Conservation (phyloP, 108 stramenopile species). For the Skeletonema potamos region DNA sequence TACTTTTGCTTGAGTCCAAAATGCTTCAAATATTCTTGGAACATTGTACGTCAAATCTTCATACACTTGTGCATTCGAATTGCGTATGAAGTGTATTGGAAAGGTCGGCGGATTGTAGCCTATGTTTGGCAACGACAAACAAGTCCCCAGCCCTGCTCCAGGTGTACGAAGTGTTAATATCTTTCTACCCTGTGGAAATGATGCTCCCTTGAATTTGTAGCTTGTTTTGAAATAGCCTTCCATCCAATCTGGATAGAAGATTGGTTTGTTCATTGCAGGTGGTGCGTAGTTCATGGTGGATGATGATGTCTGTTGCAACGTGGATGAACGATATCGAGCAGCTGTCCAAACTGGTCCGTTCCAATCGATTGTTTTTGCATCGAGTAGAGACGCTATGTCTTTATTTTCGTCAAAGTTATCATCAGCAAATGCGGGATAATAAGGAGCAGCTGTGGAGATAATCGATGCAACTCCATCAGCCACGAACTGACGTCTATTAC, state of each 20-base stretch:
- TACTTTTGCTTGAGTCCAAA: conserved; percentile 43
- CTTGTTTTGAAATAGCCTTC: conserved; percentile 26
- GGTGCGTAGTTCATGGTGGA: neutral
- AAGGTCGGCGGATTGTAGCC: conserved; percentile 37
- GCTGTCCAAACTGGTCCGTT: neutral
- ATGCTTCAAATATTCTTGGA: conserved; percentile 38
- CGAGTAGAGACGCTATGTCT: neutral
- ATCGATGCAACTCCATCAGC: neutral
- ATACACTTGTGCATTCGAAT: conserved; percentile 6
- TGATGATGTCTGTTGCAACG: neutral
- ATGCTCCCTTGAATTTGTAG: conserved; percentile 39
- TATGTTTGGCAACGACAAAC: conserved; percentile 34
- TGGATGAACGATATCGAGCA: neutral
- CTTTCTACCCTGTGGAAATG: conserved; percentile 37
- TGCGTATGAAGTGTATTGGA: conserved; percentile 1
- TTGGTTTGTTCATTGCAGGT: neutral
- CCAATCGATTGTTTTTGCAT: conserved; percentile 6
- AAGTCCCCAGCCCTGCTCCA: conserved; percentile 45
- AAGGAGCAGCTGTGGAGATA: neutral
- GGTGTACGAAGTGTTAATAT: conserved; percentile 20
- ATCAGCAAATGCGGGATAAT: neutral
- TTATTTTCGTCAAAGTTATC: neutral
- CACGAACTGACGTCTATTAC: neutral
- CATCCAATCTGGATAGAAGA: conserved; percentile 26
- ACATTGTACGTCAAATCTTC: conserved; percentile 43